Conservation (phyloP, 345 rosid species). For the Ceriops tagal region DNA sequence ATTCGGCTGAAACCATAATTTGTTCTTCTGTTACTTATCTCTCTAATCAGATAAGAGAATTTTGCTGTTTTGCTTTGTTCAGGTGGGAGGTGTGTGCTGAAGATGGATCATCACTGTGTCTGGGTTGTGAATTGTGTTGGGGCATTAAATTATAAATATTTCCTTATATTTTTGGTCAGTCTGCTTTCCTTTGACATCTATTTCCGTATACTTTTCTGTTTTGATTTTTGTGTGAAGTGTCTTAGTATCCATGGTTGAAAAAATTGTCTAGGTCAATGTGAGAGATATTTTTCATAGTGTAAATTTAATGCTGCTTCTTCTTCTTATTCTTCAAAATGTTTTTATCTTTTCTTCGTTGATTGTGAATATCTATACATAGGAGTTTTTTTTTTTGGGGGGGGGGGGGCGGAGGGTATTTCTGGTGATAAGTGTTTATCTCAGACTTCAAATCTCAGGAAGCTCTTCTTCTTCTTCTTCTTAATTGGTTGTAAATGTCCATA, state of each 20-base stretch:
- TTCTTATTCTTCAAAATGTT: too few relatives aligned
- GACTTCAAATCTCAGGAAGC: too few relatives aligned
- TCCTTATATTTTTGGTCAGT: constrained; percentile 93
- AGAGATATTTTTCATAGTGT: not conserved
- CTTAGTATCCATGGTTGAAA: not conserved
- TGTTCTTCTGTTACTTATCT: constrained; percentile 3
- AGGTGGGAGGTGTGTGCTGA: constrained; percentile 92
- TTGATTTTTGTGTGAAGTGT: not conserved
- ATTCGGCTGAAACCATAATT: not conserved
- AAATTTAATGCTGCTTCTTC: not conserved
- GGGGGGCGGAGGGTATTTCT: too few relatives aligned
- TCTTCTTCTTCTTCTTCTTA: not conserved
- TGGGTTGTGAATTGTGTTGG: constrained; percentile 99
- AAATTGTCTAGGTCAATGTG: not conserved
- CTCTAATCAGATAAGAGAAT: constrained; percentile 11
- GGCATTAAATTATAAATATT: constrained; percentile 86
- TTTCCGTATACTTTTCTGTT: not conserved
- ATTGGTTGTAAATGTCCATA: too few relatives aligned
- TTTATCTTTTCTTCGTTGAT: too few relatives aligned
- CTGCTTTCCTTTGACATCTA: constrained; percentile 4
- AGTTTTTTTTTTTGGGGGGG: too few relatives aligned
- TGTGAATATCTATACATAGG: too few relatives aligned
- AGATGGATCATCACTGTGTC: constrained; percentile 98
- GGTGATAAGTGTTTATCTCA: too few relatives aligned
- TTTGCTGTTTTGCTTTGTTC: constrained; percentile 28